Percentiles rank a stretch among this genome's conserved stretches.
phyloP scores from a whole-genome alignment of 2,329 filamentous ascomycete genomes.

The Juglanconis sp. region DNA sequence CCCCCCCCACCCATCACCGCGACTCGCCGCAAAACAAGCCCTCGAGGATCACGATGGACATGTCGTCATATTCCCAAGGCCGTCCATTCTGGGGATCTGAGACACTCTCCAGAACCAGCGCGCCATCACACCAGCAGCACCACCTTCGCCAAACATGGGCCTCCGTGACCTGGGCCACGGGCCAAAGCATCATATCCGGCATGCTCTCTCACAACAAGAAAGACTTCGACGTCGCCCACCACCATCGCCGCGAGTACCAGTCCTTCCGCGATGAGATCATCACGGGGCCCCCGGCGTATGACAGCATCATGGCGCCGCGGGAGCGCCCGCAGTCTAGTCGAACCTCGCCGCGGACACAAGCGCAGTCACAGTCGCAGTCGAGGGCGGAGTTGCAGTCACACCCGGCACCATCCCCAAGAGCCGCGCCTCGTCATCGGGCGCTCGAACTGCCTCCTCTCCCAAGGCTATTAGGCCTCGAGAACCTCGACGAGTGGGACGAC shows the following conservation, averaged over 20 bases:
- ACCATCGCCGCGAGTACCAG: constrained; percentile 7
- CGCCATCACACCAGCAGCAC: constrained; percentile 1
- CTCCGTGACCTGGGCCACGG: constrained; percentile 14
- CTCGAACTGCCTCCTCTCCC: constrained; percentile 11
- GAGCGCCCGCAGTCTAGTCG: background rate
- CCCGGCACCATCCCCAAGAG: background rate
- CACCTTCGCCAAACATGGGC: constrained; percentile 16
- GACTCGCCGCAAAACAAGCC: background rate
- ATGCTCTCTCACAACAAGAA: constrained; percentile 14
- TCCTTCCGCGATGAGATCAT: constrained; percentile 8
- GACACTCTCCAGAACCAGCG: constrained; percentile 4
- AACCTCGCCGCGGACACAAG: background rate
- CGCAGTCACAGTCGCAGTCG: background rate
- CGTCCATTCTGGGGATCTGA: constrained; percentile 14
- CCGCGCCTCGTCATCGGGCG: background rate
- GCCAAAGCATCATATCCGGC: constrained; percentile 15
- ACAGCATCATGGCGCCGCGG: constrained; percentile 4
- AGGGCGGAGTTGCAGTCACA: background rate
- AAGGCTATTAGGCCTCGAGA: constrained; percentile 13
- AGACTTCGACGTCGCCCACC: background rate
- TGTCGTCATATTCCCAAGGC: constrained; percentile 12
- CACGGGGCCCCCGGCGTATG: constrained; percentile 7
- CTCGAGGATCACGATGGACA: constrained; percentile 1
- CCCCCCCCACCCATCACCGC: background rate
- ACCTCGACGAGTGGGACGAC: constrained; percentile 18